Evolutionary conservation across 1,284 basidiomycete species (phyloP), one percentile per base, ranked within the genome.

Genomic region (Meira nashicola): DNA sequence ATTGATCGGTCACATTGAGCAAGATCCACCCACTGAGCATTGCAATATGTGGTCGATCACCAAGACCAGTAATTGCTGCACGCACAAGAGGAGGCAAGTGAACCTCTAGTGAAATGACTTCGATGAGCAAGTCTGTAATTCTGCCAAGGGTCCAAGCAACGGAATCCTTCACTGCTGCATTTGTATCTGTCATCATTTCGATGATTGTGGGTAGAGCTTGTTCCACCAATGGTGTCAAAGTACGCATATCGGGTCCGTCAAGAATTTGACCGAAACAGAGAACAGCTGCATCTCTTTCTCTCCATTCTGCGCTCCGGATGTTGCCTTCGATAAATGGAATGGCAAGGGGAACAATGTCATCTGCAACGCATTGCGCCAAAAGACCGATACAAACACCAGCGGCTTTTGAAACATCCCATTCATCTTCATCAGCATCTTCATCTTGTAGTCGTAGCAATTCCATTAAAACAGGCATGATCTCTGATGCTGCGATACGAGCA

Each of bases 211-310:
- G 90, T 7, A 99, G 83, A 1, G 95, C 94, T 80, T 97, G 92
- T 70, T 89, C 86, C 66, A 97, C 93, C 44, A 99, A 86, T 21
- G 92, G 92, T 21, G 87, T 88, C 51, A 99, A 85, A 41, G 90
- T 86, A 44, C 82, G 81, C 38, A 90, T 88, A 76, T 95, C 90
- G 11, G 94, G 94, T 2, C 95, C 94, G 65, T 97, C 93, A 55
- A 98, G 85, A 74, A 99, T 97, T 2, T 90, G 94, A 57, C 94
- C 94, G 76, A 98, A 99, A 46, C 92, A 88, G 92, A 97, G 97
- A 66, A 97, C 88, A 19, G 94, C 93, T 0, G 94, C 94, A 79
- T 99, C 94, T 56, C 95, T 90, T 58, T 87, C 83, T 76, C 91
- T 90, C 94, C 95, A 99, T 77, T 97, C 91, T 21, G 79, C 66